Evolutionary conservation across 768 basidiomycete species (phyloP).

Genomic region (Leccinum imitatum): DNA sequence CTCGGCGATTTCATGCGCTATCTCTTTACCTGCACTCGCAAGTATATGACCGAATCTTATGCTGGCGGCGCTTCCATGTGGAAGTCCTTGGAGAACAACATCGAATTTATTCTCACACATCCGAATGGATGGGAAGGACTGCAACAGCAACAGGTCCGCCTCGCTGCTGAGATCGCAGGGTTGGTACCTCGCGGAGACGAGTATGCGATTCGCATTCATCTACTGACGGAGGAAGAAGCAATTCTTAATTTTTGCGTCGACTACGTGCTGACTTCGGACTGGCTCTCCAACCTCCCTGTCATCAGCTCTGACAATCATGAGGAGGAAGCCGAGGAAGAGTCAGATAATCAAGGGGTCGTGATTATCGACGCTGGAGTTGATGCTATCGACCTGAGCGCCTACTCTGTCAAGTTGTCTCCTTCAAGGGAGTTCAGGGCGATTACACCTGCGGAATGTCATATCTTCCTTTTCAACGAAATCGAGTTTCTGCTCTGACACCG

Average conservation of each 20-base stretch:
- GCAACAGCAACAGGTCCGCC: slow-evolving; percentile 32
- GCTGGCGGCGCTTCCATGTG: slow-evolving; percentile 29
- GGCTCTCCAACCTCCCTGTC: slow-evolving; percentile 11
- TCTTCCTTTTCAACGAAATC: background rate
- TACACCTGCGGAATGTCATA: slow-evolving; percentile 31
- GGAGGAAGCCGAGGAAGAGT: slow-evolving; percentile 2
- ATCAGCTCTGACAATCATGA: background rate
- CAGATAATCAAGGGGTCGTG: slow-evolving; percentile 10
- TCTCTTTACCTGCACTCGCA: slow-evolving; percentile 23
- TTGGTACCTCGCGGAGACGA: slow-evolving; percentile 19
- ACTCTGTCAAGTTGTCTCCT: slow-evolving; percentile 25
- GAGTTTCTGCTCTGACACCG: background rate
- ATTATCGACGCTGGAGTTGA: slow-evolving; percentile 47
- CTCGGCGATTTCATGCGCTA: slow-evolving; percentile 32
- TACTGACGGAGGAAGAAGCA: slow-evolving; percentile 30
- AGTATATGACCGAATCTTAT: slow-evolving; percentile 25
- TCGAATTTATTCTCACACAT: slow-evolving; percentile 29
- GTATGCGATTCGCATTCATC: slow-evolving; percentile 18
- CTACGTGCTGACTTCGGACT: slow-evolving; percentile 38
- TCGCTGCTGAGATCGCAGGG: slow-evolving; percentile 25
- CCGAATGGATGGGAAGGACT: slow-evolving; percentile 34
- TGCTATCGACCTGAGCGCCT: slow-evolving; percentile 40
- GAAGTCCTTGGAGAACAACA: slow-evolving; percentile 21
- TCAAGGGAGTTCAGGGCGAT: slow-evolving; percentile 34
- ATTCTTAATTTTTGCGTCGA: slow-evolving; percentile 40